A percentile compares a stretch with the other conserved stretches of the same genome.
phyloP scores from a whole-genome alignment of 768 basidiomycete genomes.

The Calocera viscosa region DNA sequence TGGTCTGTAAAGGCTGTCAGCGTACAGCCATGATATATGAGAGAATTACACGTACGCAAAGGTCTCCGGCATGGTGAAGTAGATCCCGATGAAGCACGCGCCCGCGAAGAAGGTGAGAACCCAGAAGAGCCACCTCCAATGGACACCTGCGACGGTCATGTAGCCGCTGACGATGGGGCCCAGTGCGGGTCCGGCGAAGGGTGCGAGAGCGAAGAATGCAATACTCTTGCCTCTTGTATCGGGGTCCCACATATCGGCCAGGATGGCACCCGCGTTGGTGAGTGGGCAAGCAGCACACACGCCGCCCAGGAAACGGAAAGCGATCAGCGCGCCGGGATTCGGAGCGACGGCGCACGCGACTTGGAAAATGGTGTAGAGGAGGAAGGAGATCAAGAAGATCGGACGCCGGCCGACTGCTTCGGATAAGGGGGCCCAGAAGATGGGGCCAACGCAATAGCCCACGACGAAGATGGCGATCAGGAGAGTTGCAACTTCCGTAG shows the following conservation, averaged over 20 bases:
- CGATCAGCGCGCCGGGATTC: neutral
- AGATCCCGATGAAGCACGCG: constrained; percentile 10
- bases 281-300: constrained; percentile 18
- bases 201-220: constrained; percentile 20
- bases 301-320: constrained; percentile 2
- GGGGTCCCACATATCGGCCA: constrained; percentile 21
- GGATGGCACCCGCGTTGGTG: constrained; percentile 19
- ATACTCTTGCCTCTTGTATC: neutral
- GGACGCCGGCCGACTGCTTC: constrained; percentile 18
- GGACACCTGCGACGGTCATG: constrained; percentile 24
- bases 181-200: constrained; percentile 28
- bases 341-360: constrained; percentile 1
- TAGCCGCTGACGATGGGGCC: constrained; percentile 29
- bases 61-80: constrained; percentile 19
- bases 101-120: constrained; percentile 26
- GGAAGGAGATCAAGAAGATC: constrained; percentile 12
- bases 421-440: constrained; percentile 19
- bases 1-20: constrained; percentile 30
- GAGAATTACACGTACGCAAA: constrained; percentile 16
- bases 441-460: constrained; percentile 22
- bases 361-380: constrained; percentile 12
- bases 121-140: constrained; percentile 29
- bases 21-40: neutral
- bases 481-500: constrained; percentile 5
- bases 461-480: constrained; percentile 18